Evolutionary conservation across 768 basidiomycete species (phyloP).

Genomic region (Podaxis sp.): DNA sequence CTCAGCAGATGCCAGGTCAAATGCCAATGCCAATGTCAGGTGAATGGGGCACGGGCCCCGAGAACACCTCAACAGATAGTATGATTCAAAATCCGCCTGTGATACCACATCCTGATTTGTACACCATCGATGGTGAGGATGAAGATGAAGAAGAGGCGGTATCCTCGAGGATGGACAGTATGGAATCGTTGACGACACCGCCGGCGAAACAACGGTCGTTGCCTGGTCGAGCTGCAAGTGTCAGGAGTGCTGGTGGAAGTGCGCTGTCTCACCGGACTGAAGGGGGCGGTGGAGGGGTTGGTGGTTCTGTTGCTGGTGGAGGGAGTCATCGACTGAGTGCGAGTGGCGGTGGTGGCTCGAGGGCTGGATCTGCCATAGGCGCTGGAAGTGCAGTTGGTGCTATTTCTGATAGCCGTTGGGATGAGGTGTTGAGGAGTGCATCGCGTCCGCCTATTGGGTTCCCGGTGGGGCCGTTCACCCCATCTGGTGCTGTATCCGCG

Average conservation of each 20-base stretch:
- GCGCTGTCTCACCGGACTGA: background rate
- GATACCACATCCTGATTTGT: conserved; percentile 2
- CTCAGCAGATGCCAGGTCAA: background rate
- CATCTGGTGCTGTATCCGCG: background rate
- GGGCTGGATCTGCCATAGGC: background rate
- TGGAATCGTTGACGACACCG: conserved; percentile 28
- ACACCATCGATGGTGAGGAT: conserved; percentile 6
- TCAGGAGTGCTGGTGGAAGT: conserved; percentile 1
- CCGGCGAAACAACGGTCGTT: conserved; percentile 9
- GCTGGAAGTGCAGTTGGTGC: background rate
- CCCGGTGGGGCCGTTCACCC: background rate
- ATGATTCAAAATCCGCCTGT: background rate
- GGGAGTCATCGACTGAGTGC: background rate
- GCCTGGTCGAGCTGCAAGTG: background rate
- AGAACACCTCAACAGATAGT: conserved; percentile 7
- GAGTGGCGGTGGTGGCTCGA: background rate
- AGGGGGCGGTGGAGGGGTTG: background rate
- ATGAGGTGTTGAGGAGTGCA: background rate
- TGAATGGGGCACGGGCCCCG: background rate
- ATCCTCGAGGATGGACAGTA: conserved; percentile 24
- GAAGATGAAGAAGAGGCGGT: conserved; percentile 26
- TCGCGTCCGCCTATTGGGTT: background rate
- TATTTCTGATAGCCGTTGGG: background rate
- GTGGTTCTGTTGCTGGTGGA: background rate
- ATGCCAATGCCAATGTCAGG: too few relatives aligned